Percentiles rank a stretch among this genome's conserved stretches.
Evolutionary conservation across 345 rosid species (phyloP).

Genomic region (Erucastrum elatum): DNA sequence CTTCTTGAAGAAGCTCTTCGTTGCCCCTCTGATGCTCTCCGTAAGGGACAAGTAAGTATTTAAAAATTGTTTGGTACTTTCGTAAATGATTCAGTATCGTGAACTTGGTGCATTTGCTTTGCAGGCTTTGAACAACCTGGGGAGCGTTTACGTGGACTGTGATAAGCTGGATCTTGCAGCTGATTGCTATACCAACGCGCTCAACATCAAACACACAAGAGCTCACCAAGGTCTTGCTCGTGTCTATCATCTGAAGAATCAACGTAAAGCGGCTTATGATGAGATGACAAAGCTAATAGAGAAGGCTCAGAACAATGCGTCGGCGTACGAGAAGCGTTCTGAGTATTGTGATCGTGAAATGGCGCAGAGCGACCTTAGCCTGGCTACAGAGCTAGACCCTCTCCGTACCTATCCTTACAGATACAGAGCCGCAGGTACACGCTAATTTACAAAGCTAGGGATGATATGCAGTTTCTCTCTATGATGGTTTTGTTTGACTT

Average conservation of each 20-base stretch:
- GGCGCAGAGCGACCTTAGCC: slow-evolving; percentile 74
- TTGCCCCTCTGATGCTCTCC: slow-evolving; percentile 93
- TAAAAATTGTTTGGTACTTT: not conserved
- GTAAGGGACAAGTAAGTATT: slow-evolving; percentile 75
- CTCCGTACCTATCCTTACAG: slow-evolving; percentile 83
- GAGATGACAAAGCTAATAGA: slow-evolving; percentile 91
- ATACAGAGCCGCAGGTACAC: slow-evolving; percentile 82
- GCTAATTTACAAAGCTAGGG: not conserved
- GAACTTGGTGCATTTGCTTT: not conserved
- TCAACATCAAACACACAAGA: slow-evolving; percentile 82
- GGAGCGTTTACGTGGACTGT: slow-evolving; percentile 71
- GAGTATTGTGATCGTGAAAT: slow-evolving; percentile 82
- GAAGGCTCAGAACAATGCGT: slow-evolving; percentile 80
- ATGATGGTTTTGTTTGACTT: not conserved
- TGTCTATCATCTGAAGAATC: slow-evolving; percentile 70
- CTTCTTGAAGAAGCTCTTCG: slow-evolving; percentile 83
- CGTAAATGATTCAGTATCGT: too few relatives aligned
- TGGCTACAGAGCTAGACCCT: slow-evolving; percentile 79
- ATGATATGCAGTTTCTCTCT: not conserved
- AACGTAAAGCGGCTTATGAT: slow-evolving; percentile 72
- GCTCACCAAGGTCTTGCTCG: slow-evolving; percentile 92
- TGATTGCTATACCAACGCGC: slow-evolving; percentile 77
- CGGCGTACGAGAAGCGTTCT: slow-evolving; percentile 82
- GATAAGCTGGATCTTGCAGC: slow-evolving; percentile 81
- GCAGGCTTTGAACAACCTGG: slow-evolving; percentile 87